A percentile compares a stretch with the other conserved stretches of the same genome.
Evolutionary conservation across 306 rosid genomes (phyloP).

Genomic region (Pueraria montana): DNA sequence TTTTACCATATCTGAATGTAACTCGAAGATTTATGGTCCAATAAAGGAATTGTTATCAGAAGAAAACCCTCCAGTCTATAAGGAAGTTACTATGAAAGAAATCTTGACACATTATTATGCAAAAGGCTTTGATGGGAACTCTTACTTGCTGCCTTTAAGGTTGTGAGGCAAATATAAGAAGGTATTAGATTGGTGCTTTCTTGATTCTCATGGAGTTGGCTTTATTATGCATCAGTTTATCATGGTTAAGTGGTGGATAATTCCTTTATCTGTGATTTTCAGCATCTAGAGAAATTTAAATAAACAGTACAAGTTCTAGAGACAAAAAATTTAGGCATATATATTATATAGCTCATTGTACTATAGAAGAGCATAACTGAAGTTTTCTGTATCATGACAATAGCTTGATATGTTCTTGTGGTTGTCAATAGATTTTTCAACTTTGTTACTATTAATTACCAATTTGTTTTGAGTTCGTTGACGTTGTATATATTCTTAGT

Average conservation of each 20-base stretch:
- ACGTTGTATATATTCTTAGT: not conserved
- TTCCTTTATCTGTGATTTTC: not conserved
- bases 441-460: not conserved
- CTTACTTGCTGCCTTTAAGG: constrained; percentile 40
- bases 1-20: not conserved
- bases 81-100: constrained; percentile 40
- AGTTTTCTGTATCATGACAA: not conserved
- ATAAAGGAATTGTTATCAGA: constrained; percentile 63
- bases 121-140: constrained; percentile 44
- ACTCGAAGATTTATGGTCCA: constrained; percentile 50
- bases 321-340: not conserved
- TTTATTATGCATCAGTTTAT: not conserved
- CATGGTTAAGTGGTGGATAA: not conserved
- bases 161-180: not conserved
- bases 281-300: not conserved
- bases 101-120: not conserved
- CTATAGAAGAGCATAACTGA: not conserved
- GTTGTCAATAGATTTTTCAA: not conserved
- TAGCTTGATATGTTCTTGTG: not conserved
- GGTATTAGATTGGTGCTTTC: not conserved
- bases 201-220: constrained; percentile 34
- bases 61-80: constrained; percentile 55
- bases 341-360: not conserved
- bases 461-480: not conserved
- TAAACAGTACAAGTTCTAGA: not conserved